A percentile compares a stretch with the other conserved stretches of the same genome.
Conservation (phyloP, 331 rosid species). For the Stylosanthes scabra region DNA sequence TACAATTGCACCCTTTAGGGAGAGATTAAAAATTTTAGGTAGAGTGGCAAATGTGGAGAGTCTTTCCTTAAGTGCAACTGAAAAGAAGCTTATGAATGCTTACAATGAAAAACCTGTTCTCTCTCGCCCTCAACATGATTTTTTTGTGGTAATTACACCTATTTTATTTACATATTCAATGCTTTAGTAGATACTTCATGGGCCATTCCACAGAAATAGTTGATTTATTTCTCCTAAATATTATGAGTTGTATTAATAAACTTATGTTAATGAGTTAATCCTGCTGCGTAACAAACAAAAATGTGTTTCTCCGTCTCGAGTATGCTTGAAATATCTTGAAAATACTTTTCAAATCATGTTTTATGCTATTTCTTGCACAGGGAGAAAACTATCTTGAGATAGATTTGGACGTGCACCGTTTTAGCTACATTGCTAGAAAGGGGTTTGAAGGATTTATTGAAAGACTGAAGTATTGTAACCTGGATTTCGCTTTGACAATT, state of each 20-base stretch:
- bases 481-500: slow-evolving; percentile 87
- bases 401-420: slow-evolving; percentile 94
- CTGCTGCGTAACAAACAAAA: neutral
- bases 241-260: neutral
- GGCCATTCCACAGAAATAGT: neutral
- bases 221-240: neutral
- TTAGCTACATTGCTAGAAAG: slow-evolving; percentile 91
- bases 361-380: slow-evolving; percentile 50
- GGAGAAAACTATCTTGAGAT: slow-evolving; percentile 98
- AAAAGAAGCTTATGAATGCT: slow-evolving; percentile 89
- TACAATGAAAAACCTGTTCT: slow-evolving; percentile 96
- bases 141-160: slow-evolving; percentile 69
- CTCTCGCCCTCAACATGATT: slow-evolving; percentile 98
- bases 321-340: slow-evolving; percentile 1
- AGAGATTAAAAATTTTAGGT: slow-evolving; percentile 90
- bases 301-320: no score
- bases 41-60: slow-evolving; percentile 80
- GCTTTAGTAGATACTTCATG: neutral
- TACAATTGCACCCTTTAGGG: slow-evolving; percentile 85
- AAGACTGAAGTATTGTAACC: slow-evolving; percentile 67
- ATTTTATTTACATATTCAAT: slow-evolving; percentile 3
- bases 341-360: slow-evolving; percentile 13
- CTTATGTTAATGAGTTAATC: neutral
- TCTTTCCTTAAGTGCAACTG: slow-evolving; percentile 77
- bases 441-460: slow-evolving; percentile 88